Conservation (phyloP, 805 yeast genomes). For the Wickerhamomyces alni region DNA sequence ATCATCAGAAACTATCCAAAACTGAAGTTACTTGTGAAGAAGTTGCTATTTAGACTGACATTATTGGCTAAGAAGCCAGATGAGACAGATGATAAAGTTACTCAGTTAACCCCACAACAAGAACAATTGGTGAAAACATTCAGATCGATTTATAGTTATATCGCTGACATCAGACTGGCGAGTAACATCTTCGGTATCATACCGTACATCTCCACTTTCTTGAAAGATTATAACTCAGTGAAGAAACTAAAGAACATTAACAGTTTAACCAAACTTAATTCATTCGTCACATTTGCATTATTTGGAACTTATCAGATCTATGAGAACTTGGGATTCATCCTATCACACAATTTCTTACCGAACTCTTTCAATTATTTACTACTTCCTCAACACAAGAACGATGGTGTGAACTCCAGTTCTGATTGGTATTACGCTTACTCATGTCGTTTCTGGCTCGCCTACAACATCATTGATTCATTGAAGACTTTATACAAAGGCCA, state of each 20-base stretch:
- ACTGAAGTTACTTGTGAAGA: conserved; percentile 7
- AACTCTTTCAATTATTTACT: conserved; percentile 8
- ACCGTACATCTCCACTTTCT: conserved; percentile 13
- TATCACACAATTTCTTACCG: conserved; percentile 14
- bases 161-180: conserved; percentile 16
- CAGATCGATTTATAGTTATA: conserved; percentile 12
- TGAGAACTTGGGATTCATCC: conserved; percentile 16
- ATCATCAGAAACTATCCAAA: conserved; percentile 13
- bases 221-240: conserved; percentile 11
- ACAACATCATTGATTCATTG: conserved; percentile 9
- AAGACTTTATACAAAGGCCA: conserved; percentile 7
- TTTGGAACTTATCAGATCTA: conserved; percentile 14
- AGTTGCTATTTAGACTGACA: conserved; percentile 8
- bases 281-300: conserved; percentile 8
- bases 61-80: conserved; percentile 1
- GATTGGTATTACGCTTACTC: conserved; percentile 21
- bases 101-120: conserved; percentile 5
- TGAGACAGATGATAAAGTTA: background rate
- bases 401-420: conserved; percentile 5
- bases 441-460: conserved; percentile 14
- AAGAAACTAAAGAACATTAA: conserved; percentile 6
- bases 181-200: conserved; percentile 14
- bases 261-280: conserved; percentile 8
- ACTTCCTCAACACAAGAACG: conserved; percentile 7
- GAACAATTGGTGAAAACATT: conserved; percentile 3